These are phyloP conservation scores for Cyanidioschyzon merolae DNA, from an alignment of 23 red algal species.

Conservation along the genomic window DNA sequence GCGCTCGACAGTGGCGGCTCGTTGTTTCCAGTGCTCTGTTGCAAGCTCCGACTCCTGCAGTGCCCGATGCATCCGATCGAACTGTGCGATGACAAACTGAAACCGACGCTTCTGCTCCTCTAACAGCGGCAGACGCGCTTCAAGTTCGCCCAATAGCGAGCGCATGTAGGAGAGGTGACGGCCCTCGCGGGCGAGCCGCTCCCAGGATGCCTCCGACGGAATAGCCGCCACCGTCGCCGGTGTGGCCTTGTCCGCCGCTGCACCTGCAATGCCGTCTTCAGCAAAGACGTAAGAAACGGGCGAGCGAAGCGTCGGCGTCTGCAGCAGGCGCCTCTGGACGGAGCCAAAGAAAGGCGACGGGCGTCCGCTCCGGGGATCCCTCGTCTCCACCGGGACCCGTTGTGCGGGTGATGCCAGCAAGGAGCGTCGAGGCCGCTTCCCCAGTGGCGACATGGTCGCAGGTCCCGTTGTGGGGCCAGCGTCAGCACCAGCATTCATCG, in stretches of 20 bases:
- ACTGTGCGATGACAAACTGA: slow-evolving; percentile 11
- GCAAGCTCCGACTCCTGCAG: neutral
- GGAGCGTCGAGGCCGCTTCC: neutral
- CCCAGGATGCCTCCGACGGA: neutral
- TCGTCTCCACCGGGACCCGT: neutral
- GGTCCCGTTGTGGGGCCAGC: neutral
- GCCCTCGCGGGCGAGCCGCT: neutral
- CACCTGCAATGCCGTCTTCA: too few relatives aligned
- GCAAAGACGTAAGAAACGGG: too few relatives aligned
- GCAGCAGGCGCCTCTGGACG: slow-evolving; percentile 3
- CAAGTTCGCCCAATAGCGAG: neutral
- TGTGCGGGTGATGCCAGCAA: slow-evolving; percentile 6
- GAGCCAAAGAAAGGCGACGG: neutral
- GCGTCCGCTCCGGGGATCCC: neutral
- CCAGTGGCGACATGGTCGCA: too few relatives aligned
- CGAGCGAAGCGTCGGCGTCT: too few relatives aligned
- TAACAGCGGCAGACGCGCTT: neutral
- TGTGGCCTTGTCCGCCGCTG: neutral
- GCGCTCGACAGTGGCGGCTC: neutral
- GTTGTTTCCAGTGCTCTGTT: neutral
- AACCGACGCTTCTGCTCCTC: slow-evolving; percentile 8
- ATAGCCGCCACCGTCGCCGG: neutral
- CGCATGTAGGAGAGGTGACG: neutral
- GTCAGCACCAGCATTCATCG: neutral
- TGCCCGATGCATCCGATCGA: neutral